Percentiles rank a stretch among this genome's conserved stretches.
Evolutionary conservation across 2,329 filamentous ascomycete genomes (phyloP).

Genomic region (Aureobasidium leucospermi): DNA sequence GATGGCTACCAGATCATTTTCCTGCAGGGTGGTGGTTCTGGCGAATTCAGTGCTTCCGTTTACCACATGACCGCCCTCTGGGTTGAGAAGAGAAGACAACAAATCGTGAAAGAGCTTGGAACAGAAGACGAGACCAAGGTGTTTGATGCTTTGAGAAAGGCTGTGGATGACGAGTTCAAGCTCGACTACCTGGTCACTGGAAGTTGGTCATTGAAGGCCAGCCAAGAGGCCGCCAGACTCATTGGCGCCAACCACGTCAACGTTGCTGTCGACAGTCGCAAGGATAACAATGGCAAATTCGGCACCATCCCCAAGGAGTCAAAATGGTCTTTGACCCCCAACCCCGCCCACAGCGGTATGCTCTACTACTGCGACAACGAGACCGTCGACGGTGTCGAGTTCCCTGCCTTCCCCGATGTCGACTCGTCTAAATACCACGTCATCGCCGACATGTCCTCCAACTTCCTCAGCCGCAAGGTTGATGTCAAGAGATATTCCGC

Average conservation of each 20-base stretch:
- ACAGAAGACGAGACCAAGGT: conserved; percentile 50
- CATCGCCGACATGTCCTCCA: conserved; percentile 88
- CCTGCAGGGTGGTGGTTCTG: conserved; percentile 79
- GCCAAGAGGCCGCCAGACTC: conserved; percentile 71
- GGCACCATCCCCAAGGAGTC: conserved; percentile 72
- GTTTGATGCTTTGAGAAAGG: conserved; percentile 48
- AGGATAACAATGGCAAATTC: conserved; percentile 69
- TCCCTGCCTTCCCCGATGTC: conserved; percentile 65
- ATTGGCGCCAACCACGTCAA: conserved; percentile 76
- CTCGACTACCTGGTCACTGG: conserved; percentile 89
- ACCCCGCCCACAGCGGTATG: conserved; percentile 55
- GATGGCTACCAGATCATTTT: conserved; percentile 82
- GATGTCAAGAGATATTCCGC: conserved; percentile 71
- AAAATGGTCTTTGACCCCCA: conserved; percentile 63
- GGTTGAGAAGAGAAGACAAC: conserved; percentile 61
- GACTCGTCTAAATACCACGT: conserved; percentile 57
- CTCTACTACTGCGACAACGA: conserved; percentile 94
- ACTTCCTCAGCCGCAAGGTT: conserved; percentile 76
- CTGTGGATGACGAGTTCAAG: conserved; percentile 51
- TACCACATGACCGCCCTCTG: conserved; percentile 81
- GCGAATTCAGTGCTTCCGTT: conserved; percentile 74
- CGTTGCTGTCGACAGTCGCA: conserved; percentile 59
- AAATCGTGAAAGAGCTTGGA: conserved; percentile 51
- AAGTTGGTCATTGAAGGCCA: conserved; percentile 83
- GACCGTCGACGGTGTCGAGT: conserved; percentile 90